phyloP scores from a whole-genome alignment of 106 monocot genomes.

The Dendrobium chrysotoxum region DNA sequence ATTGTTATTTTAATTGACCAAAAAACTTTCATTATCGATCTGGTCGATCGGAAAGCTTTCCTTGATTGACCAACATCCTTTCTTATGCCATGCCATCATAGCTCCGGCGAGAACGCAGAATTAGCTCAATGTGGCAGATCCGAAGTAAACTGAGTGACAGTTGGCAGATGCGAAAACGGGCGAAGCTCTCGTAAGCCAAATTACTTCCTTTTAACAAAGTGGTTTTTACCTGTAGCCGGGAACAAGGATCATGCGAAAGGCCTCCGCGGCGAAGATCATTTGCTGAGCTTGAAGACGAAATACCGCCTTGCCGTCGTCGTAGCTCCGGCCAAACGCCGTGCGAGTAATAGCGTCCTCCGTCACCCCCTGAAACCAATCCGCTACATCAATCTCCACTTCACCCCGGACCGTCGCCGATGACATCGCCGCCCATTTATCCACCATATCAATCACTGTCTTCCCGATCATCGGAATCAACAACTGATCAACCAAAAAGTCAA shows the following conservation, averaged over 20 bases:
- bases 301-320: slow-evolving; percentile 57
- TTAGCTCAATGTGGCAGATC: too few species aligned
- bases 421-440: slow-evolving; percentile 39
- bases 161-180: too few species aligned
- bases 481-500: slow-evolving; percentile 13
- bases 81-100: too few species aligned
- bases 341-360: slow-evolving; percentile 54
- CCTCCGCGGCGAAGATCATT: slow-evolving; percentile 76
- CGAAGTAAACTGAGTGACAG: too few species aligned
- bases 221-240: slow-evolving; percentile 18
- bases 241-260: slow-evolving; percentile 59
- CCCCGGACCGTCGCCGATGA: slow-evolving; percentile 36
- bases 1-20: too few species aligned
- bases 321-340: slow-evolving; percentile 49
- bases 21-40: too few species aligned
- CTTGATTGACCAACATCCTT: too few species aligned
- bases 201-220: neutral
- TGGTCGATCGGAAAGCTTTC: too few species aligned
- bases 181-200: too few species aligned
- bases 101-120: neutral
- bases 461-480: slow-evolving; percentile 59
- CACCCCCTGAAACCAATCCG: slow-evolving; percentile 48
- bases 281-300: slow-evolving; percentile 70
- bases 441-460: slow-evolving; percentile 55
- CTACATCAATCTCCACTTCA: slow-evolving; percentile 63